phyloP scores from a whole-genome alignment of 768 basidiomycete species.

The Mrakia frigida region DNA sequence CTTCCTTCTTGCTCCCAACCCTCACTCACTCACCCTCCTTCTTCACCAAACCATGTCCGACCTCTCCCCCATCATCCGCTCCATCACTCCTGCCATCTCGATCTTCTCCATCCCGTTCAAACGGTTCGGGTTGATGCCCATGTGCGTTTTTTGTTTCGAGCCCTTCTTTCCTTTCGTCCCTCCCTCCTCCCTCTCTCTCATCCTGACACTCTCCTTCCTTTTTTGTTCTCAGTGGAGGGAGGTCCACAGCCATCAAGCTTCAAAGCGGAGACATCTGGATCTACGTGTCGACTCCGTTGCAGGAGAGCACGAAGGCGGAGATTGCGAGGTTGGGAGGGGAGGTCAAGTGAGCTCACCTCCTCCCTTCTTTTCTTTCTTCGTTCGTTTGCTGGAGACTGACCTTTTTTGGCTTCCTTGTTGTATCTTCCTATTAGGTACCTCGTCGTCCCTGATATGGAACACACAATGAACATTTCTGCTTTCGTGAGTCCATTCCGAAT shows the following conservation, averaged over 20 bases:
- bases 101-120: slow-evolving; percentile 46
- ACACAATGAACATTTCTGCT: slow-evolving; percentile 42
- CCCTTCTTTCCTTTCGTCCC: background rate
- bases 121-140: slow-evolving; percentile 35
- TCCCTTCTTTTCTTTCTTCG: background rate
- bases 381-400: background rate
- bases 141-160: slow-evolving; percentile 2
- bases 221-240: slow-evolving; percentile 53
- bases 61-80: slow-evolving; percentile 12
- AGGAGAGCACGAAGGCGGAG: slow-evolving; percentile 58
- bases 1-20: background rate
- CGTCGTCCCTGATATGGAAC: slow-evolving; percentile 45
- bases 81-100: slow-evolving; percentile 41
- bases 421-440: slow-evolving; percentile 44
- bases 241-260: slow-evolving; percentile 74
- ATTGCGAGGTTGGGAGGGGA: slow-evolving; percentile 58
- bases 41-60: slow-evolving; percentile 25
- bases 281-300: slow-evolving; percentile 71
- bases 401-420: background rate
- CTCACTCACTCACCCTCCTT: background rate
- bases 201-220: background rate
- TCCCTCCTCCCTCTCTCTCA: background rate
- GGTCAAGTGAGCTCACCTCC: slow-evolving; percentile 54
- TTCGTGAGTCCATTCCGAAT: slow-evolving; percentile 5
- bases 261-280: slow-evolving; percentile 68